Base-by-base conservation (phyloP, 768 basidiomycete species). In the Collybia sp. region DNA sequence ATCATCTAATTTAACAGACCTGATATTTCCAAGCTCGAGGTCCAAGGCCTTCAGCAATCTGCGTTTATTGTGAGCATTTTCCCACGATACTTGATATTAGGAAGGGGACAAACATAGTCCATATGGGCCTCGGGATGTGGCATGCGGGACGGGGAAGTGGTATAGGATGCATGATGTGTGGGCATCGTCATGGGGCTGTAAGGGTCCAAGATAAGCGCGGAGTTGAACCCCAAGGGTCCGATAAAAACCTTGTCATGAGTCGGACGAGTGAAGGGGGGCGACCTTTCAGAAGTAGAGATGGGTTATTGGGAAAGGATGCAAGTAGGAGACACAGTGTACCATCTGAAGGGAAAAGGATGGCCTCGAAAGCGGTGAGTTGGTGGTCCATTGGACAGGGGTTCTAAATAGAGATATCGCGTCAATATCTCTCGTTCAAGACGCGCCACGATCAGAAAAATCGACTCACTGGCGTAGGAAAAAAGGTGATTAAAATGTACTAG, bases 51-150 rank as follows among this genome's bases (percentile, higher is more conserved):
- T 89, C 85, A 57, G 85, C 86, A 54, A 91, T 82, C 73, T 78
- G 50, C 12, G 20, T 25, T 25, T 8, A 25, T 4, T 25, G 8
- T 25, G 25, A 25, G 25, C 25, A 8, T 25, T 25, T 25, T 25
- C 25, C 25, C 25, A 25, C 25, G 25, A 8, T 8, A 25, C 25
- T 25, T 3, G 8, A 25, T 25, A 4, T 25, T 25, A 25, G 25
- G 25, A 25, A 25, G 25, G 25, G 25, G 8, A 58, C 69, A 49
- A 54, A 77, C 77, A 64, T 83, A 86, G 64, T 90, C 86, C 88
- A 91, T 91, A 58, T 85, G 80, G 35, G 87, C 77, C 62, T 90
- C 87, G 10, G 88, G 88, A 61, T 91, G 88, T 0, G 88, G 88
- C 71, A 87, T 76, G 43, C 83, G 80, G 39, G 79, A 66, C 30